Conservation (phyloP, 1,139 yeast genomes). For the Saccharomyces hybrid region DNA sequence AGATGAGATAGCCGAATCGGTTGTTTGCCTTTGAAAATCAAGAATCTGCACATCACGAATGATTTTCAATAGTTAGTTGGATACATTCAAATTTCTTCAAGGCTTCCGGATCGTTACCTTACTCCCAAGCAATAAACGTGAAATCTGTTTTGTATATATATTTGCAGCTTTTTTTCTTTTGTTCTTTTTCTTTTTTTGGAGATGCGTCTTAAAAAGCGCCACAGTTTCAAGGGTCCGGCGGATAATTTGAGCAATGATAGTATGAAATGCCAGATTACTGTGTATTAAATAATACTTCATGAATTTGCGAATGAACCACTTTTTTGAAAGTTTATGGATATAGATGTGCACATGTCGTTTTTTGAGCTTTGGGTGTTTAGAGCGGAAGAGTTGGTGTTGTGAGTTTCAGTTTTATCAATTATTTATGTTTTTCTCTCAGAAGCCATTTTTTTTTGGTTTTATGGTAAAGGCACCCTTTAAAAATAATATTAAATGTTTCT, state of each 20-base stretch:
- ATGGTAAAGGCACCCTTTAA: background rate
- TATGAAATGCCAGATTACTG: background rate
- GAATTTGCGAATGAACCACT: background rate
- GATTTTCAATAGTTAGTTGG: background rate
- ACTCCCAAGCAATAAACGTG: background rate
- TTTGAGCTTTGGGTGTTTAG: background rate
- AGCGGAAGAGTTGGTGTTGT: background rate
- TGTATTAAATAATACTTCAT: background rate
- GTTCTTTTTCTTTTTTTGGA: background rate
- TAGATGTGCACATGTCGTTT: background rate
- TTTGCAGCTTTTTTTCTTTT: background rate
- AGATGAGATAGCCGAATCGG: slow-evolving; percentile 80
- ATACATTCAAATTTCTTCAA: background rate
- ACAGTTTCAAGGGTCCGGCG: background rate
- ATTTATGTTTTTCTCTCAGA: background rate
- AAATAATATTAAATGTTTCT: background rate
- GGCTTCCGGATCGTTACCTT: background rate
- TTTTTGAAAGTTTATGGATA: background rate
- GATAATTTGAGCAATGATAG: background rate
- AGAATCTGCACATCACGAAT: slow-evolving; percentile 30
- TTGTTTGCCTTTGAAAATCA: slow-evolving; percentile 48
- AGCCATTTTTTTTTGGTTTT: background rate
- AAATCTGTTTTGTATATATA: background rate
- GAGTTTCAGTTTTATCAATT: background rate
- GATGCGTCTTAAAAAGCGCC: background rate